Evolutionary conservation across 768 basidiomycete species (phyloP).

Genomic region (Hypholoma fasciculare): DNA sequence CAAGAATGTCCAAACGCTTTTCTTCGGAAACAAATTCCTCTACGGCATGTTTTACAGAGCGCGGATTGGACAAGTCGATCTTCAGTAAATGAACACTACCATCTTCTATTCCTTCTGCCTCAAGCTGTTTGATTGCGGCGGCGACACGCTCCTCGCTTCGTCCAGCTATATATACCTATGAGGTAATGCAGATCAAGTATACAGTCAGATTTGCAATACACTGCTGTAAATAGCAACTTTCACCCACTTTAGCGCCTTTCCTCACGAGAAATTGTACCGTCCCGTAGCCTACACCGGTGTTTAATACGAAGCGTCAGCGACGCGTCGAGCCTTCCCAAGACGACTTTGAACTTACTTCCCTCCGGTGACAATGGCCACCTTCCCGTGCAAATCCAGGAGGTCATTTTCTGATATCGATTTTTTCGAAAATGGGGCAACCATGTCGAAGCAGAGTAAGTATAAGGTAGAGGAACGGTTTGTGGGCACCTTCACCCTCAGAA

Average conservation of each 20-base stretch:
- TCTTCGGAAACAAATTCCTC: slow-evolving; percentile 38
- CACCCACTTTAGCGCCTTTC: slow-evolving; percentile 39
- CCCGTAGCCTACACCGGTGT: slow-evolving; percentile 34
- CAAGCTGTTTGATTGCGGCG: slow-evolving; percentile 26
- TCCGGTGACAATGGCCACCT: slow-evolving; percentile 49
- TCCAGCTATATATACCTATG: slow-evolving; percentile 20
- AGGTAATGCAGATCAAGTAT: too few relatives aligned
- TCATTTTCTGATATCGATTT: slow-evolving; percentile 35
- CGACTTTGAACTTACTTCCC: slow-evolving; percentile 35
- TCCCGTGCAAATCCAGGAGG: slow-evolving; percentile 45
- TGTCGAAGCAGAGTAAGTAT: neutral
- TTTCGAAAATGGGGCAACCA: neutral
- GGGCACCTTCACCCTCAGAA: neutral
- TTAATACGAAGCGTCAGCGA: slow-evolving; percentile 2
- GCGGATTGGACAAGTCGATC: slow-evolving; percentile 40
- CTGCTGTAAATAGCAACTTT: neutral
- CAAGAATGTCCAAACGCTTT: slow-evolving; percentile 40
- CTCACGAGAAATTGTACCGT: slow-evolving; percentile 38
- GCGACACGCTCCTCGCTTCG: slow-evolving; percentile 18
- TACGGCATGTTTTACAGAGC: slow-evolving; percentile 31
- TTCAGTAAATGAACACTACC: slow-evolving; percentile 35
- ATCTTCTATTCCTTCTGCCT: slow-evolving; percentile 28
- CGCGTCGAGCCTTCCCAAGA: neutral
- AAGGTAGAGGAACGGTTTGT: neutral
- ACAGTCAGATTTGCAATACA: too few relatives aligned